Percentiles rank a stretch among this genome's conserved stretches.
These are phyloP conservation scores for Lactarius psammicola DNA, from an alignment of 768 basidiomycete species.

Conservation along the genomic window DNA sequence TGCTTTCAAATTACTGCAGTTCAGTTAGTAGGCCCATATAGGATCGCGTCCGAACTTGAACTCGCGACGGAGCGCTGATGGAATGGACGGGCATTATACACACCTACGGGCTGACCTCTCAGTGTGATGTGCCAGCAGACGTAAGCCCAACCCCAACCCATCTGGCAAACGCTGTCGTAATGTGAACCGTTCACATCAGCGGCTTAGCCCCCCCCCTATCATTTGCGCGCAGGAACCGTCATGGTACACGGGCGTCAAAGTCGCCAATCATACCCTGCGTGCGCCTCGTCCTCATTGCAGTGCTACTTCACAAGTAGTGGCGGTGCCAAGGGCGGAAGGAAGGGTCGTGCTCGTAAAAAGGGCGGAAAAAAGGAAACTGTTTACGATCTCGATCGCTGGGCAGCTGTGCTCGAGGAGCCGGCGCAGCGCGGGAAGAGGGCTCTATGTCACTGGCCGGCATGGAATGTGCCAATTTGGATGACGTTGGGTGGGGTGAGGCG, in stretches of 20 bases:
- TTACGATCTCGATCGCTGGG: background rate
- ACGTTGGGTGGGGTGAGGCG: background rate
- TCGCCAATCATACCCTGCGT: conserved; percentile 3
- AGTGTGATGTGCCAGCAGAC: background rate
- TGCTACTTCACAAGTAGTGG: conserved; percentile 3
- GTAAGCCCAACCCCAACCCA: background rate
- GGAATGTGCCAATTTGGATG: background rate
- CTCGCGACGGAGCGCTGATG: background rate
- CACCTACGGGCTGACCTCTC: no score
- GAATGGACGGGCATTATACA: background rate
- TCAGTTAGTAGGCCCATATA: background rate
- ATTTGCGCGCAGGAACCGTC: background rate
- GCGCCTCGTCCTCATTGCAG: conserved; percentile 14
- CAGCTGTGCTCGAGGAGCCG: conserved; percentile 11
- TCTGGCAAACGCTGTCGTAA: background rate
- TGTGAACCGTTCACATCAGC: background rate
- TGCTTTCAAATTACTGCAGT: background rate
- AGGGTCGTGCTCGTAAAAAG: background rate
- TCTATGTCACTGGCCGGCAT: background rate
- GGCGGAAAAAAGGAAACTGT: background rate
- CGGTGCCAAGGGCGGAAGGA: conserved; percentile 17
- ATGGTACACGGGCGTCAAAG: background rate
- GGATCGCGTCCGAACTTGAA: background rate
- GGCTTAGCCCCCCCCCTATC: background rate
- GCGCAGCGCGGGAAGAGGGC: background rate